Evolutionary conservation across 306 rosid genomes (phyloP), one percentile per base, ranked within the genome.

Genomic region (Luffa acutangula): DNA sequence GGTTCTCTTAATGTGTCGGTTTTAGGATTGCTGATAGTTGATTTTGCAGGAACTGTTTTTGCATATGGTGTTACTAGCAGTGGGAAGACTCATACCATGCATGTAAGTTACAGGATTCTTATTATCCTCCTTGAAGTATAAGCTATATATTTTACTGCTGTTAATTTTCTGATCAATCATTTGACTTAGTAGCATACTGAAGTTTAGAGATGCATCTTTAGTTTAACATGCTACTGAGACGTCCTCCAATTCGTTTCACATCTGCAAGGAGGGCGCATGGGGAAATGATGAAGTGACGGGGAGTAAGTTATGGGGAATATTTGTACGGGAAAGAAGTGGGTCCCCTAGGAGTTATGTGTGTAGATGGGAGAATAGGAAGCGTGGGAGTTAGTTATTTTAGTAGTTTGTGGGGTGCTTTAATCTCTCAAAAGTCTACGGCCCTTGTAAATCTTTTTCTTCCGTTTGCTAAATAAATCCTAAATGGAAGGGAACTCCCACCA

Each of bases 71-170:
- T 91, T 85, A 93, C 97, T 9, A 91, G 96, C 81, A 93, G 97
- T 81, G 97, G 97, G 67, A 92, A 92, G 91, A 92, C 97, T 25
- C 97, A 92, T 84, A 92, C 97, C 66, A 92, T 92, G 97, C 96
- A 92, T 83, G 97, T 92, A 86, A 90, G 97, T 80, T 75, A 25
- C 66, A 42, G 45, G 34, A 64, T 75, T 74, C 59, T 65, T 53
- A 49, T 52, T 62, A 43, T 76, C 21, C 43, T 64, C 39, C 52
- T 75, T 2, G 5, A 46, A 36, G 13, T 46, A 73, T 33, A 48
- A 14, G 10, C 77, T 48, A 52, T 31, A 49, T 49, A 60, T 73
- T 14, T 21, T 49, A 73, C 37, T 11, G 34, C 56, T 17, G 43
- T 49, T 73, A 31, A 48, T 73, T 49, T 25, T 73, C 42, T 13